These are phyloP conservation scores for Macrocybe gigantea DNA, from an alignment of 768 basidiomycete genomes.

Conservation along the genomic window DNA sequence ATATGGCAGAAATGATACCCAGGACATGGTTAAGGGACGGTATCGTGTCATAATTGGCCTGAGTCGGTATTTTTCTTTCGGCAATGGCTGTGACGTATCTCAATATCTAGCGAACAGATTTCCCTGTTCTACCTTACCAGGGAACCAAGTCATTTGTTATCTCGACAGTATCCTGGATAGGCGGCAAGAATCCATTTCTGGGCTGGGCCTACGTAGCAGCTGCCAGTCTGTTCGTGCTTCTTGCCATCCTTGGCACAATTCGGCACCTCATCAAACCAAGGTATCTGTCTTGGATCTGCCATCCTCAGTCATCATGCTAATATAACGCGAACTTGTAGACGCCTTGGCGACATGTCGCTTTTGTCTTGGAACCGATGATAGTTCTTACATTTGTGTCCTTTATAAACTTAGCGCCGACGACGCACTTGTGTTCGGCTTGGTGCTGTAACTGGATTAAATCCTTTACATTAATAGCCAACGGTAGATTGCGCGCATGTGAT, in stretches of 20 bases:
- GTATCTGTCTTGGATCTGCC: conserved; percentile 28
- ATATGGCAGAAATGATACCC: conserved; percentile 84
- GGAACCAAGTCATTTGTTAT: conserved; percentile 97
- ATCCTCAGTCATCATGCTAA: conserved; percentile 3
- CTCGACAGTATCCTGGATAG: conserved; percentile 97
- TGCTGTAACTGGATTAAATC: neutral
- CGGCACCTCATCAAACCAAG: conserved; percentile 92
- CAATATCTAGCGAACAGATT: conserved; percentile 49
- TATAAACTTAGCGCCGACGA: no score
- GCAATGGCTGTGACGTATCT: conserved; percentile 8
- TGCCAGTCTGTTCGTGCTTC: conserved; percentile 78
- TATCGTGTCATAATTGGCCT: conserved; percentile 75
- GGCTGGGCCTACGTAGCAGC: conserved; percentile 97
- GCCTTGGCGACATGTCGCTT: conserved; percentile 81
- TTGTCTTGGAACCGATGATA: conserved; percentile 76
- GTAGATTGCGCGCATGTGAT: neutral
- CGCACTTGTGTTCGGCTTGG: no score
- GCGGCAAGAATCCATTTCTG: conserved; percentile 96
- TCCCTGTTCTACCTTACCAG: conserved; percentile 83
- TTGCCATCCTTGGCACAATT: conserved; percentile 85
- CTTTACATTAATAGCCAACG: conserved; percentile 4
- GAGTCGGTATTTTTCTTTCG: conserved; percentile 49
- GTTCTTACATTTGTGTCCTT: neutral
- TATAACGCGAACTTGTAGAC: conserved; percentile 35
- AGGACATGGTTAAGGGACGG: conserved; percentile 61